These are phyloP conservation scores for Trichophaea hybrida DNA, from an alignment of 2,329 filamentous ascomycete species.

Conservation along the genomic window DNA sequence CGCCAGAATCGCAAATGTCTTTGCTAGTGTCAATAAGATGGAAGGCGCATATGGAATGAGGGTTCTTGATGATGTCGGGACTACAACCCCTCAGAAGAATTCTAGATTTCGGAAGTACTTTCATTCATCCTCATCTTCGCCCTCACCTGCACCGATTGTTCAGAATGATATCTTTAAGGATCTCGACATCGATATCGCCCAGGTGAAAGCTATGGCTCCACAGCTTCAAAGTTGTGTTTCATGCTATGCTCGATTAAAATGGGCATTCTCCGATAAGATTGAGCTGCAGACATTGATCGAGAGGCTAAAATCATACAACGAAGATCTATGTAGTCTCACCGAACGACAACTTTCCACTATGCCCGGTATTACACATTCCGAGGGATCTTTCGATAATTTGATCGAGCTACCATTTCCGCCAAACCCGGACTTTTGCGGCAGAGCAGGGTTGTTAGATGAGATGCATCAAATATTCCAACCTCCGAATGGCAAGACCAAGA, in stretches of 20 bases:
- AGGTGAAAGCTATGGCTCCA: too few relatives aligned
- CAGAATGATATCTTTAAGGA: not conserved
- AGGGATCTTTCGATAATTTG: not conserved
- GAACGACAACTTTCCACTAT: not conserved
- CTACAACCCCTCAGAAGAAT: not conserved
- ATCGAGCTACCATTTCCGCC: not conserved
- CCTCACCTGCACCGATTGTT: not conserved
- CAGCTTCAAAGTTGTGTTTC: not conserved
- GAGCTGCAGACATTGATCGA: not conserved
- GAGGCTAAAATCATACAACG: constrained; percentile 9
- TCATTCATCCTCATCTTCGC: not conserved
- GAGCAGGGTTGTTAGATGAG: not conserved
- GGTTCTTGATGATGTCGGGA: not conserved
- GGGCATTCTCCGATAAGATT: constrained; percentile 12
- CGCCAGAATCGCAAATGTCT: not conserved
- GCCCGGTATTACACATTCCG: not conserved
- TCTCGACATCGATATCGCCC: not conserved
- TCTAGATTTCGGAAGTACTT: not conserved
- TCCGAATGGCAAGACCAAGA: not conserved
- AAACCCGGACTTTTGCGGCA: not conserved
- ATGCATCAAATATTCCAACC: not conserved
- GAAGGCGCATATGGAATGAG: not conserved
- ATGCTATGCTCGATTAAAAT: constrained; percentile 6
- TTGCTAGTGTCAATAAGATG: not conserved
- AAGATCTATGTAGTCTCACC: constrained; percentile 7